A percentile compares a stretch with the other conserved stretches of the same genome.
Conservation (phyloP, 495 filamentous ascomycete genomes). For the Aspergillus nanangensis region DNA sequence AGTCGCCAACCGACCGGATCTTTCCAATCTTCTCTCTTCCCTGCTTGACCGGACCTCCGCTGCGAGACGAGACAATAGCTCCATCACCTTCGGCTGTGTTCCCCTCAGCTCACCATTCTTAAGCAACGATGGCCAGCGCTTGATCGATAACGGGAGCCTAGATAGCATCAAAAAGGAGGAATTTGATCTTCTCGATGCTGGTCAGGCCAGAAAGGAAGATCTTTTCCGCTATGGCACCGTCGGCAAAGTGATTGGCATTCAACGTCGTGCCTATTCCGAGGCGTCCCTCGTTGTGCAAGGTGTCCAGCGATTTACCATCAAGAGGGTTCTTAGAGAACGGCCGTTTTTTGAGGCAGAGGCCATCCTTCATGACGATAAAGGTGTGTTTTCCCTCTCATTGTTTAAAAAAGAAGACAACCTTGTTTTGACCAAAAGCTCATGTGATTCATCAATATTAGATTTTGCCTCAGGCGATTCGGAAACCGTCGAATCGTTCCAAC, state of each 20-base stretch:
- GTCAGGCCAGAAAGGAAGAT: constrained; percentile 60
- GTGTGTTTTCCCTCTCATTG: constrained; percentile 21
- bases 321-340: constrained; percentile 68
- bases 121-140: constrained; percentile 62
- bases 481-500: constrained; percentile 65
- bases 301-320: constrained; percentile 67
- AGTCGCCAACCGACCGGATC: constrained; percentile 73
- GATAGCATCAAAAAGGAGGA: constrained; percentile 35
- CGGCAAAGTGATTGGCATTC: constrained; percentile 78
- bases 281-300: constrained; percentile 84
- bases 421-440: no score
- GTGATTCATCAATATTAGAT: constrained; percentile 12
- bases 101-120: constrained; percentile 70
- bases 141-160: constrained; percentile 51
- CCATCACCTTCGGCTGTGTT: constrained; percentile 75
- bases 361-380: constrained; percentile 55
- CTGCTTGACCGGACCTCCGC: constrained; percentile 64
- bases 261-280: constrained; percentile 73
- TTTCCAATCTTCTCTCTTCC: constrained; percentile 73
- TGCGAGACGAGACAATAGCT: constrained; percentile 56
- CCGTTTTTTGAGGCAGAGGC: constrained; percentile 85
- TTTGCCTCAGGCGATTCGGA: constrained; percentile 49
- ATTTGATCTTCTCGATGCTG: constrained; percentile 48
- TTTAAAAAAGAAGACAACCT: not conserved
- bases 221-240: constrained; percentile 73